Conservation (phyloP, 78 protist genomes). For the Bodo saltans region DNA sequence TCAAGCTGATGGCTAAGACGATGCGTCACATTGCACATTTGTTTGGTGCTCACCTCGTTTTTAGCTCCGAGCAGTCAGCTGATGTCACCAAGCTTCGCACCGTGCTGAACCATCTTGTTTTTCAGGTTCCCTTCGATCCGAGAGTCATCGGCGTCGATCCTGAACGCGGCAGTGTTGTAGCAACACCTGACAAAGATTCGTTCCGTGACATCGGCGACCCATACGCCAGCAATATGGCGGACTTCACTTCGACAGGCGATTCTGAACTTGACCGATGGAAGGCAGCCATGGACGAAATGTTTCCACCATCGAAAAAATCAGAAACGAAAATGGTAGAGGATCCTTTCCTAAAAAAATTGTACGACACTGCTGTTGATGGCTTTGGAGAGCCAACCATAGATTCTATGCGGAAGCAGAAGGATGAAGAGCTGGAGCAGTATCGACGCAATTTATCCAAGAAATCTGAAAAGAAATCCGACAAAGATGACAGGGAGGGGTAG, state of each 20-base stretch:
- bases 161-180: background rate
- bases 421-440: constrained; percentile 12
- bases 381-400: constrained; percentile 6
- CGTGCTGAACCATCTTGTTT: background rate
- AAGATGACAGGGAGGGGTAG: too few relatives aligned
- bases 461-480: background rate
- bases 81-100: background rate
- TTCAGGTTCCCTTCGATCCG: background rate
- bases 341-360: background rate
- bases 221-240: background rate
- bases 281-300: background rate
- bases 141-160: background rate
- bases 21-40: background rate
- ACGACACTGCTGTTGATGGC: background rate
- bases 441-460: background rate
- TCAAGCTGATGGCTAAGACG: constrained; percentile 5
- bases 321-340: background rate
- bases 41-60: background rate
- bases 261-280: constrained; percentile 12
- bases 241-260: background rate
- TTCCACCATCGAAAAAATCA: background rate
- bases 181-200: background rate
- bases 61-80: background rate
- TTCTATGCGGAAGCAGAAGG: constrained; percentile 5
- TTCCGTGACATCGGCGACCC: constrained; percentile 1